A percentile compares a stretch with the other conserved stretches of the same genome.
phyloP scores from a whole-genome alignment of 306 rosid genomes.

The Pyrus pyrifolia region DNA sequence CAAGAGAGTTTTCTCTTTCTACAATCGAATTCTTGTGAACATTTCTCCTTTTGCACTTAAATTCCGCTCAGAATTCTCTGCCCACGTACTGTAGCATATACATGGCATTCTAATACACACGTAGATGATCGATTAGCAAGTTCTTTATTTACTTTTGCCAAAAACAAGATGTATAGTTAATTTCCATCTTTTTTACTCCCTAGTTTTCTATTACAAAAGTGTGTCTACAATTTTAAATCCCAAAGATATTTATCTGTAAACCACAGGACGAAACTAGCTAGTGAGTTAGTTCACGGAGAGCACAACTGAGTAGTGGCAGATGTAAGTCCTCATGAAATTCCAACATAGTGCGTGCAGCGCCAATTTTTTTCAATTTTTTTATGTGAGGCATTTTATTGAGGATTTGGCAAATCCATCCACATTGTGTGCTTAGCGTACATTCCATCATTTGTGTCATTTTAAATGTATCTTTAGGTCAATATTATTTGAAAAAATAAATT shows the following conservation, averaged over 20 bases:
- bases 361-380: too few relatives aligned
- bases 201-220: not conserved
- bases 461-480: too few relatives aligned
- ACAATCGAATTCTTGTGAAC: conserved; percentile 27
- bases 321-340: too few relatives aligned
- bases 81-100: conserved; percentile 17
- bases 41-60: conserved; percentile 32
- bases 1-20: conserved; percentile 24
- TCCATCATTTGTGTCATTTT: too few relatives aligned
- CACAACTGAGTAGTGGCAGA: too few relatives aligned
- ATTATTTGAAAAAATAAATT: too few relatives aligned
- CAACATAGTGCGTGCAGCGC: too few relatives aligned
- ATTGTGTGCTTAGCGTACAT: too few relatives aligned
- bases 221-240: not conserved
- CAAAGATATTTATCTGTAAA: not conserved
- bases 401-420: too few relatives aligned
- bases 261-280: not conserved
- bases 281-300: too few relatives aligned
- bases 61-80: conserved; percentile 31
- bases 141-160: not conserved
- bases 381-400: too few relatives aligned
- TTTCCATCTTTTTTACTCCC: not conserved
- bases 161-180: not conserved
- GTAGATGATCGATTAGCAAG: not conserved
- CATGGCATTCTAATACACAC: not conserved